Conservation (phyloP, 768 basidiomycete genomes). For the Russula vinacea region DNA sequence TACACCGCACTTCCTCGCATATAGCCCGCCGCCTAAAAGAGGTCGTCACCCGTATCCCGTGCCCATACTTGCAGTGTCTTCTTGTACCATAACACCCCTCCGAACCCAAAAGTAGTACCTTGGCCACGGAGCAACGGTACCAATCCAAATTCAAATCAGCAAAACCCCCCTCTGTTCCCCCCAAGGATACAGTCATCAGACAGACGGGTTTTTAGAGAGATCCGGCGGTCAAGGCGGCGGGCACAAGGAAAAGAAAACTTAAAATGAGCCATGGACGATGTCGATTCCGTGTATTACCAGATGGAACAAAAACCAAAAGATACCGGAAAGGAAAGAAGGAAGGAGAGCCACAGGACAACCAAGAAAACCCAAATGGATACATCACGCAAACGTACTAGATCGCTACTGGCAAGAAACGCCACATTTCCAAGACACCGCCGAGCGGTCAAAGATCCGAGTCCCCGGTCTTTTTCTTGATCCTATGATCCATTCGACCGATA, state of each 20-base stretch:
- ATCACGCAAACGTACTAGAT: neutral
- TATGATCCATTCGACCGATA: conserved; percentile 12
- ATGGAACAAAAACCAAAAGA: neutral
- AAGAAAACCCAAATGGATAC: neutral
- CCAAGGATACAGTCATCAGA: neutral
- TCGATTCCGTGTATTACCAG: neutral
- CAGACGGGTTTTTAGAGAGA: neutral
- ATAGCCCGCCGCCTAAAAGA: neutral
- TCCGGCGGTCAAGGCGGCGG: too few relatives aligned
- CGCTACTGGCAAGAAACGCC: conserved; percentile 4
- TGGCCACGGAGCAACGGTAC: neutral
- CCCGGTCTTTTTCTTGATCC: neutral
- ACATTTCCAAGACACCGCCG: conserved; percentile 16
- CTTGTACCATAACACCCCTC: neutral
- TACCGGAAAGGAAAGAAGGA: neutral
- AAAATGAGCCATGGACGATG: neutral
- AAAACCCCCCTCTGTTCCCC: neutral
- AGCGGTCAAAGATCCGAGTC: conserved; percentile 4
- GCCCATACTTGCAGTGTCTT: neutral
- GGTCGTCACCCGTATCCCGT: neutral
- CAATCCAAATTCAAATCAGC: neutral
- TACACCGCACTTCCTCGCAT: neutral
- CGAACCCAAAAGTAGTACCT: neutral
- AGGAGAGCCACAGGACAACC: neutral
- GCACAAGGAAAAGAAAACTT: neutral